phyloP scores from a whole-genome alignment of 208 protist genomes.

The Leishmania guyanensis region DNA sequence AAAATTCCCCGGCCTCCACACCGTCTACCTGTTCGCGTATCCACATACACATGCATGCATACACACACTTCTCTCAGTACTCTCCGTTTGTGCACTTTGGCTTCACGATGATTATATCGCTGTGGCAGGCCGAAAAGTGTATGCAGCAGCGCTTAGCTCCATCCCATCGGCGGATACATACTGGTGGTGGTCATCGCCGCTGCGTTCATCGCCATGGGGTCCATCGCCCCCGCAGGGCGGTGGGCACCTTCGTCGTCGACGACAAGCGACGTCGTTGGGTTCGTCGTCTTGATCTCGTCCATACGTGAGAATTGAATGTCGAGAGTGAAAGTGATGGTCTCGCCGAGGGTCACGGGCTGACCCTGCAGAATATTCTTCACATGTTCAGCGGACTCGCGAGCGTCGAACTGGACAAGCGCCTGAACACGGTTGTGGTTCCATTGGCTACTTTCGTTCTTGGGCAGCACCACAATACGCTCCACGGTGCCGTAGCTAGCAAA shows the following conservation, averaged over 20 bases:
- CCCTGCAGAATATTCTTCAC: slow-evolving; percentile 92
- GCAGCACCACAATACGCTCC: slow-evolving; percentile 89
- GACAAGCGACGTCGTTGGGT: slow-evolving; percentile 77
- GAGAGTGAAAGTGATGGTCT: slow-evolving; percentile 88
- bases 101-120: background rate
- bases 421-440: slow-evolving; percentile 92
- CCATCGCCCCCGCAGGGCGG: slow-evolving; percentile 36
- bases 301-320: slow-evolving; percentile 93
- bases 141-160: slow-evolving; percentile 16
- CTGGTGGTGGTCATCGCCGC: slow-evolving; percentile 20
- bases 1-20: background rate
- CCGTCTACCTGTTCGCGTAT: background rate
- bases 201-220: slow-evolving; percentile 27
- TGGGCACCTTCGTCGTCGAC: slow-evolving; percentile 77
- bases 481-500: slow-evolving; percentile 89
- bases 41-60: background rate
- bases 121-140: background rate
- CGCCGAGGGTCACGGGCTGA: slow-evolving; percentile 88
- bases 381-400: slow-evolving; percentile 71
- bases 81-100: background rate
- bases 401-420: slow-evolving; percentile 91
- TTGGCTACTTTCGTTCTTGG: slow-evolving; percentile 90
- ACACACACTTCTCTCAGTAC: background rate
- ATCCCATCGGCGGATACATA: slow-evolving; percentile 33
- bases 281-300: slow-evolving; percentile 91